Evolutionary conservation across 345 rosid species (phyloP), one percentile per base, ranked within the genome.

Genomic region (Lenwebbia sp.): DNA sequence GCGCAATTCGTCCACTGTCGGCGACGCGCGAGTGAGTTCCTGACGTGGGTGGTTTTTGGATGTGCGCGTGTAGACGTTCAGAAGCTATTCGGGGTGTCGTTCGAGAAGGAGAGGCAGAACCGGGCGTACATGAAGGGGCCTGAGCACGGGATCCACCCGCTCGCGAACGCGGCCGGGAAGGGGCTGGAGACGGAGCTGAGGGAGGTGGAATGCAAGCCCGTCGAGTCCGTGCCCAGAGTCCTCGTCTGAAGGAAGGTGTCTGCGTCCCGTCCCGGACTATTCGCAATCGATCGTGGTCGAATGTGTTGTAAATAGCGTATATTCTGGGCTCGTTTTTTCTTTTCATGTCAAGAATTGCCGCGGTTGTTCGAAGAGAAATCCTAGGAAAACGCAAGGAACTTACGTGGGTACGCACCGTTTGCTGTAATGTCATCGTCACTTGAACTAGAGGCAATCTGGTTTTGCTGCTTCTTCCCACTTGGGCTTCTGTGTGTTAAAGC

Each of bases 111-210:
- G 88, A 91, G 92, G 89, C 92, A 86, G 88, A 88, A 91, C 0
- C 86, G 98, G 52, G 94, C 87, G 3, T 90, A 91, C 87, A 89
- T 94, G 91, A n/a, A n/a, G 21, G 99, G 98, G 78, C 97, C 89
- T 4, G 90, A 85, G 22, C 90, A 90, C 65, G 96, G 97, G 55
- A 89, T 93, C 30, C 98, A 96, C 91, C 97, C 97, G 0, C 82
- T 92, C 86, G 95, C 98, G 0, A 94, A 96, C 87, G 96, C 92
- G 3, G 95, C 91, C 5, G 94, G 96, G 47, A 92, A 86, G 86
- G 98, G 97, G 21, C 86, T 94, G 1, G 83, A 86, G 87, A 86
- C 93, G 51, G 54, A 82, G 74, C 82, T 94, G 10, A 93, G 95
- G 89, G 96, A 94, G 91, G 92, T 90, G 17, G 93, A 94, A 6